A percentile compares a stretch with the other conserved stretches of the same genome.
phyloP scores from a whole-genome alignment of 371 early-diverging fungal species.

The Conidiobolus incongruus region DNA sequence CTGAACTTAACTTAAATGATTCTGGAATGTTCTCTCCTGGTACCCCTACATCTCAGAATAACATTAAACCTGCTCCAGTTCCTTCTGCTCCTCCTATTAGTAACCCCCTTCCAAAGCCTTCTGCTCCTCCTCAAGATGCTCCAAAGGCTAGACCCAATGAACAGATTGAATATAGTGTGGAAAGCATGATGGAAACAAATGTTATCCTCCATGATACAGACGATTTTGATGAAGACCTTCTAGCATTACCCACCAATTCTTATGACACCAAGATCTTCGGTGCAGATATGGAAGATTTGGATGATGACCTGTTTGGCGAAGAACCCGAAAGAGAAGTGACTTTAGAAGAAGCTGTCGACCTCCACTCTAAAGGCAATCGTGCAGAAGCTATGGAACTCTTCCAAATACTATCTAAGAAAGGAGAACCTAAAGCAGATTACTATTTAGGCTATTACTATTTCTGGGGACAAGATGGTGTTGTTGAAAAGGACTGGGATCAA shows the following conservation, averaged over 20 bases:
- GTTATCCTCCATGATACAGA: background rate
- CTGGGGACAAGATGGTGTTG: background rate
- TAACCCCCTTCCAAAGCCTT: too few relatives aligned
- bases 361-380: background rate
- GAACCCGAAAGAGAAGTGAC: background rate
- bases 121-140: too few relatives aligned
- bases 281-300: background rate
- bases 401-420: background rate
- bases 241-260: background rate
- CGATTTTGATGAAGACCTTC: background rate
- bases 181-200: background rate
- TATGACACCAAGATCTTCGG: too few relatives aligned
- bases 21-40: too few relatives aligned
- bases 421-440: background rate
- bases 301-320: background rate
- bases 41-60: too few relatives aligned
- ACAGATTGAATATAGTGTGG: too few relatives aligned
- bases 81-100: too few relatives aligned
- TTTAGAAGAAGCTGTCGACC: constrained; percentile 2
- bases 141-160: too few relatives aligned
- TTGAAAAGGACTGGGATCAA: background rate
- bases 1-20: too few relatives aligned
- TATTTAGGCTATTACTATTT: constrained; percentile 2
- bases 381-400: background rate
- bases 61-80: too few relatives aligned